Conservation (phyloP, 2,329 filamentous ascomycete genomes). For the Diaporthe aspalathi region DNA sequence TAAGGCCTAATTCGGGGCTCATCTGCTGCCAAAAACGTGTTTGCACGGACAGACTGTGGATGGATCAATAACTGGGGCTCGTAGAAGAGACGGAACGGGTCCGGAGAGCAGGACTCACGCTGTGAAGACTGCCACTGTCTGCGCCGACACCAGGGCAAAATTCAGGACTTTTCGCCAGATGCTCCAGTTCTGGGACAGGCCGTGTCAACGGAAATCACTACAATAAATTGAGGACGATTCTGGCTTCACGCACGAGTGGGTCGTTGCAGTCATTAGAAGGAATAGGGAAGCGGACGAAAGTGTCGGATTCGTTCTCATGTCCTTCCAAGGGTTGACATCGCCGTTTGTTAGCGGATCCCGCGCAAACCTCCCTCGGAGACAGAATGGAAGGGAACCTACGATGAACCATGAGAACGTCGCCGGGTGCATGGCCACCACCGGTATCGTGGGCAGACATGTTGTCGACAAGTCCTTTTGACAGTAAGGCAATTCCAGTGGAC, state of each 20-base stretch:
- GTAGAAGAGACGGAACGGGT: background rate
- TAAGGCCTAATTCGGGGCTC: background rate
- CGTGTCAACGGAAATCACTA: background rate
- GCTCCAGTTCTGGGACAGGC: background rate
- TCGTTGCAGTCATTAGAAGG: conserved; percentile 6
- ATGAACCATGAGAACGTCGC: conserved; percentile 10
- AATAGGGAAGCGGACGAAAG: conserved; percentile 19
- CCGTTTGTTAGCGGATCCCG: background rate
- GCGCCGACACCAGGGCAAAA: background rate
- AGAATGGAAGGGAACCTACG: background rate
- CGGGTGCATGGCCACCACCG: conserved; percentile 1
- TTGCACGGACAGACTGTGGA: background rate
- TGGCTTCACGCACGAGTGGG: background rate
- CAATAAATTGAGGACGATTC: too few relatives aligned
- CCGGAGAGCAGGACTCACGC: background rate
- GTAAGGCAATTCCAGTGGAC: too few relatives aligned
- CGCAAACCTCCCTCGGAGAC: background rate
- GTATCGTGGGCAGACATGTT: background rate
- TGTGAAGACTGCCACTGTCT: conserved; percentile 18
- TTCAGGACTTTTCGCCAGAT: conserved; percentile 7
- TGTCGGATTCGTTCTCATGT: background rate
- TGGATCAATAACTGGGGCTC: background rate
- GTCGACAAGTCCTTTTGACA: background rate
- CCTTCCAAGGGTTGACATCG: background rate
- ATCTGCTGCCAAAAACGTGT: conserved; percentile 13